Base-by-base conservation (phyloP, 1,284 basidiomycete species). In the Hypsizygus ulmarius region DNA sequence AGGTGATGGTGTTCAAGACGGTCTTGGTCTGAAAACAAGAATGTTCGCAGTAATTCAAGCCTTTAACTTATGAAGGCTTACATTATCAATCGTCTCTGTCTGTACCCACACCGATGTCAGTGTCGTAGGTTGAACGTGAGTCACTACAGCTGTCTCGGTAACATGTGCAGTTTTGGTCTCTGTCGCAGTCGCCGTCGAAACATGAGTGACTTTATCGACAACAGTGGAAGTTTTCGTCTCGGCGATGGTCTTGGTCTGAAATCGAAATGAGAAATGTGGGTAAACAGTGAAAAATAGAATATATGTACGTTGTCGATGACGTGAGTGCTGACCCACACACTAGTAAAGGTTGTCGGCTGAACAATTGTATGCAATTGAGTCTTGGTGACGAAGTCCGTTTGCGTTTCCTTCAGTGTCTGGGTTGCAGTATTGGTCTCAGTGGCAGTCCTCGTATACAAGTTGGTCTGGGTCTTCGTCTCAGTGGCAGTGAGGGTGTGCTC, bases 401-500 rank as follows among this genome's bases (percentile, higher is more conserved):
- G 58, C 32, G 65, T 73, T 52, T 70, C 58, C 56, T 65, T 66
- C 28, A 70, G 43, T 39, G 73, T 75, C 50, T 69, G 37, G 12
- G 75, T 77, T 36, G 71, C 70, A 32, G 70, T 74, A 46, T 76
- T 64, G 12, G 78, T 80, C 63, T 68, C 52, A 9, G 75, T 77
- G 38, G 68, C 66, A 27, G 77, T 79, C 64, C 71, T 62, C 37
- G 82, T 79, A 67, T 79, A 79, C 59, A 77, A 61, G 58, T 77
- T 72, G 56, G 73, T 67, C 63, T 74, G 65, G 12, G 81, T 83
- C 66, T 63, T 63, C 3, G 76, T 81, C 67, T 81, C 74, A 39
- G 81, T 83, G 11, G 77, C 77, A 53, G 81, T 84, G 56, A 81
- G 64, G 30, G 79, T 83, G 63, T 82, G 75, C 54, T 79, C 74